Percentiles rank a stretch among this genome's conserved stretches.
phyloP scores from a whole-genome alignment of 371 early-diverging fungal species.

The Vairimorpha ceranae region DNA sequence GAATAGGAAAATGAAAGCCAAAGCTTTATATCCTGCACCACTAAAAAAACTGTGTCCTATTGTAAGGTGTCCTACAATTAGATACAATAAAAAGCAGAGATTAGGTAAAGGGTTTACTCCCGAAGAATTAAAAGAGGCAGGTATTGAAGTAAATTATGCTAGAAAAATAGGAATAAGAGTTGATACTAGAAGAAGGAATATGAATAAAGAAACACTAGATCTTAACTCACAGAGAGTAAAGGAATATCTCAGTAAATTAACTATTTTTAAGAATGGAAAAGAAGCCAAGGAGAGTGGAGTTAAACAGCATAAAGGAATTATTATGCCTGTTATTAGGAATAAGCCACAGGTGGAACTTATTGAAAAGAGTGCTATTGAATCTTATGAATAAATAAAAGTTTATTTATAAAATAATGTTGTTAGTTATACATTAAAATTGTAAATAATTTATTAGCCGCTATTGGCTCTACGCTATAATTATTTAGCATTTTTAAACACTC shows the following conservation, averaged over 20 bases:
- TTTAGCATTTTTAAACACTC: too few species aligned
- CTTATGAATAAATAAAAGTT: conserved; percentile 35
- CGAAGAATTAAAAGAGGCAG: conserved; percentile 91
- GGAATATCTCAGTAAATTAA: conserved; percentile 70
- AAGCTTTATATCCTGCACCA: conserved; percentile 86
- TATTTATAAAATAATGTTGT: too few species aligned
- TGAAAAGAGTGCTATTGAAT: conserved; percentile 41
- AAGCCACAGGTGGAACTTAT: conserved; percentile 42
- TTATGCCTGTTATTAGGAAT: conserved; percentile 55
- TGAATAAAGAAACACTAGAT: conserved; percentile 82
- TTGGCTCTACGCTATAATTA: too few species aligned
- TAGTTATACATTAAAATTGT: too few species aligned
- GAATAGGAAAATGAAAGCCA: conserved; percentile 83
- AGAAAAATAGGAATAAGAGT: conserved; percentile 90
- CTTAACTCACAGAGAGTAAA: conserved; percentile 88
- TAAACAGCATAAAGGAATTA: conserved; percentile 49
- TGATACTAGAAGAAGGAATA: conserved; percentile 92
- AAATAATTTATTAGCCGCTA: too few species aligned
- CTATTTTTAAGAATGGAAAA: conserved; percentile 45
- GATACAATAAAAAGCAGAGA: conserved; percentile 96
- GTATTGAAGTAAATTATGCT: conserved; percentile 83
- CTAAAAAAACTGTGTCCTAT: conserved; percentile 90
- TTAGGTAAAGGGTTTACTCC: conserved; percentile 95
- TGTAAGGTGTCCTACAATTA: conserved; percentile 87
- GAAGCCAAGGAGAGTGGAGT: conserved; percentile 56